These are phyloP conservation scores for Digitaria exilis DNA, from an alignment of 202 grass and related monocot species.

Conservation along the genomic window DNA sequence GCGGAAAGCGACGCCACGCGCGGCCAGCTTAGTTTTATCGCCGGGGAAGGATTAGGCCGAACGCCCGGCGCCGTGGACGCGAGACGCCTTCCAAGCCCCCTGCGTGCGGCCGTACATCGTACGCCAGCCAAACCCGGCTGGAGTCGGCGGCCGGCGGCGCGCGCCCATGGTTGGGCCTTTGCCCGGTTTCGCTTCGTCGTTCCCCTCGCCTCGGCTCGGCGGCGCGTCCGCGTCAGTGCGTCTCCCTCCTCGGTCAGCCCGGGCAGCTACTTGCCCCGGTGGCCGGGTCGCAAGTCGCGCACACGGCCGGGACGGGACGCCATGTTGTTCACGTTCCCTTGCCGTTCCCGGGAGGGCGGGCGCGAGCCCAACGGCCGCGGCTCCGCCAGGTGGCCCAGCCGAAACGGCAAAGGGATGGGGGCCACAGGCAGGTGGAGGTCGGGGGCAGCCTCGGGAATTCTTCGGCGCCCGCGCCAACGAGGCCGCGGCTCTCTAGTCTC, in stretches of 20 bases:
- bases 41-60: background rate
- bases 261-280: slow-evolving; percentile 40
- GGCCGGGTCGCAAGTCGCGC: background rate
- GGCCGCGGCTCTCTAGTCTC: too few relatives aligned
- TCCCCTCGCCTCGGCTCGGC: background rate
- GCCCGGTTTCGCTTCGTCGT: background rate
- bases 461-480: background rate
- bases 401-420: too few relatives aligned
- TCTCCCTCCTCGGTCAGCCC: slow-evolving; percentile 46
- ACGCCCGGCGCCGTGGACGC: slow-evolving; percentile 1
- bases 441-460: slow-evolving; percentile 31
- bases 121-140: background rate
- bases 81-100: background rate
- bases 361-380: background rate
- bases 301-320: slow-evolving; percentile 6
- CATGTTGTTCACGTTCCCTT: slow-evolving; percentile 25
- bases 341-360: too few relatives aligned
- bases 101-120: background rate
- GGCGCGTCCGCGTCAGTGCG: too few relatives aligned
- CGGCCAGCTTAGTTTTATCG: background rate
- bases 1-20: slow-evolving; percentile 11
- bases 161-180: background rate
- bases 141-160: too few relatives aligned
- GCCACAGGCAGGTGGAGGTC: too few relatives aligned
- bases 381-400: background rate